Evolutionary conservation across 2,329 filamentous ascomycete species (phyloP), one percentile per base, ranked within the genome.

Genomic region (Ilyonectria destructans): DNA sequence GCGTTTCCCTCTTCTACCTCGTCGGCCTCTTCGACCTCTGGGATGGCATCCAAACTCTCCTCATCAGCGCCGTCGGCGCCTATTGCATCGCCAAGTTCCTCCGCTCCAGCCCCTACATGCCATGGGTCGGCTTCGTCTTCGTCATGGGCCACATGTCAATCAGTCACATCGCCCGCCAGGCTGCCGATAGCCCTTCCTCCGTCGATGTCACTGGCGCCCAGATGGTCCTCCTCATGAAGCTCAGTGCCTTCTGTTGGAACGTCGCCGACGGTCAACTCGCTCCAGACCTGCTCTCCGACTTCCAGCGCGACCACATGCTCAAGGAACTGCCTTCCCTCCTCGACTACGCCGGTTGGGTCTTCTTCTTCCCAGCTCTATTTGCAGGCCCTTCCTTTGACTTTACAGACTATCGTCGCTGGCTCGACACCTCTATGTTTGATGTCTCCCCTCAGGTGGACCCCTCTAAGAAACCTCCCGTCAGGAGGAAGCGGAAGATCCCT

Each of bases 211-310:
- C 96, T 0, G 95, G 93, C 46, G 95, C 96, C 1, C 96, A 99
- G 81, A 99, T 99, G 96, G 96, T 99, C 37, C 84, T 98, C 74
- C 92, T 98, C 70, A 99, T 99, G 94, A 99, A 99, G 82, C 89
- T 99, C 40, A 94, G 91, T 23, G 93, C 96, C 6, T 99, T 99
- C 79, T 97, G 94, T 84, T 99, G 96, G 96, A 98, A 98, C 79
- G 92, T 98, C 9, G 95, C 96, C 76, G 96, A 99, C 80, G 97
- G 96, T 21, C 90, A 92, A 66, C 86, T 97, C 21, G 91, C 94
- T 3, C 90, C 92, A 19, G 87, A 92, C 49, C 90, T 95, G 65
- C 88, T 99, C n/a, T 93, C 93, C 1, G 93, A 96, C 57, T 90
- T 92, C 52, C 96, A 99, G 80, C 95, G 92, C 77, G 93, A 95